phyloP scores from a whole-genome alignment of 257 asterid species.

The Petunia secreta region DNA sequence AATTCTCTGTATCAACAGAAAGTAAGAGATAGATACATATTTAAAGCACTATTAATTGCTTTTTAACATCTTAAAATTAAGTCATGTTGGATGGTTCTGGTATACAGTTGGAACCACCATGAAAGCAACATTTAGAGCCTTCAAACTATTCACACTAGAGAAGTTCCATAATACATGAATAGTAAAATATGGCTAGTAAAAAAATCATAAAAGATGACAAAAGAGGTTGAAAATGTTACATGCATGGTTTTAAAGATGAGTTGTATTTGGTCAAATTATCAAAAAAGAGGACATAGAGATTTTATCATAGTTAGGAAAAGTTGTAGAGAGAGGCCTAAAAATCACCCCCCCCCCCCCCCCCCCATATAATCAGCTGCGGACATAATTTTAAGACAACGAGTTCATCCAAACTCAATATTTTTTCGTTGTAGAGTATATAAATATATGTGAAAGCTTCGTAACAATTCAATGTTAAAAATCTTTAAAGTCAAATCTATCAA shows the following conservation, averaged over 20 bases:
- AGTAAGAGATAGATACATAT: conserved; percentile 8
- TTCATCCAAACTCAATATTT: too few relatives aligned
- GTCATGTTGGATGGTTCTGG: conserved; percentile 23
- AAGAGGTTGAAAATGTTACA: conserved; percentile 20
- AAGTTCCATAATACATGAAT: neutral
- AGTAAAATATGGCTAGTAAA: neutral
- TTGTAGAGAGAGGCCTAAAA: neutral
- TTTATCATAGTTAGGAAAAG: neutral
- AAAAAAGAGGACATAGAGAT: neutral
- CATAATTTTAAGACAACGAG: too few relatives aligned
- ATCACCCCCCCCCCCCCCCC: too few relatives aligned
- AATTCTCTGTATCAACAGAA: neutral
- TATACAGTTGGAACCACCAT: conserved; percentile 25
- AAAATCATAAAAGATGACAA: conserved; percentile 7
- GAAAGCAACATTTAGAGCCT: conserved; percentile 1
- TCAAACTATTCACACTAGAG: neutral
- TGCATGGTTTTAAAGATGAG: neutral
- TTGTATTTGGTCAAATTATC: conserved; percentile 32
- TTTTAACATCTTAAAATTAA: conserved; percentile 23
- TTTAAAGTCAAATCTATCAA: neutral
- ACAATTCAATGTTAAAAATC: neutral
- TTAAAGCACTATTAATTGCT: conserved; percentile 19
- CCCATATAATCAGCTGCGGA: too few relatives aligned
- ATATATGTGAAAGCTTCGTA: neutral
- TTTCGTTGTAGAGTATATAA: neutral